These are phyloP conservation scores for Akebia trifoliata DNA, from an alignment of 164 flowering plant species.

Conservation along the genomic window DNA sequence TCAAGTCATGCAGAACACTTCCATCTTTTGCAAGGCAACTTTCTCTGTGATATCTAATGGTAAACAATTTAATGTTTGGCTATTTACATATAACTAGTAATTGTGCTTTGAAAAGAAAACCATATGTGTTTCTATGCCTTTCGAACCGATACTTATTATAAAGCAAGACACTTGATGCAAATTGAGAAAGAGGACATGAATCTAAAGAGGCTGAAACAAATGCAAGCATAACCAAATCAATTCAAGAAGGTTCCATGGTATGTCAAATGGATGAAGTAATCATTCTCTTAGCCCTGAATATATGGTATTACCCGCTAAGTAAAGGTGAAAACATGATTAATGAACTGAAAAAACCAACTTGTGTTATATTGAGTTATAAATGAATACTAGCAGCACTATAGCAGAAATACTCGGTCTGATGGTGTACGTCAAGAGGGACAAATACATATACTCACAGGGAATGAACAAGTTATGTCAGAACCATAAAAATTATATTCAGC, in stretches of 20 bases:
- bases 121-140: no score
- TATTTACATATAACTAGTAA: no score
- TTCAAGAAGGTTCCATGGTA: not conserved
- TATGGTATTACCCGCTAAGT: not conserved
- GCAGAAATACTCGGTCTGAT: not conserved
- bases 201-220: not conserved
- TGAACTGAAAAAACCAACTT: not conserved
- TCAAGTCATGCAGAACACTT: no score
- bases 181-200: no score
- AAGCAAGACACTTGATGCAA: no score
- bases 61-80: no score
- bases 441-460: slow-evolving; percentile 57
- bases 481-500: slow-evolving; percentile 94
- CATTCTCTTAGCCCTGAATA: not conserved
- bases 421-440: not conserved
- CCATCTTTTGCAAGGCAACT: no score
- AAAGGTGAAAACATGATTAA: not conserved
- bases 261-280: not conserved
- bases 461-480: slow-evolving; percentile 92
- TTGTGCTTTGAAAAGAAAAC: no score
- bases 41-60: no score
- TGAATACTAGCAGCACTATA: not conserved
- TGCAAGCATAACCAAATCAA: not conserved
- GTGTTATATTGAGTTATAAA: not conserved
- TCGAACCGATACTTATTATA: no score